phyloP scores from a whole-genome alignment of 2,329 filamentous ascomycete genomes.

The Fusarium torreyae region DNA sequence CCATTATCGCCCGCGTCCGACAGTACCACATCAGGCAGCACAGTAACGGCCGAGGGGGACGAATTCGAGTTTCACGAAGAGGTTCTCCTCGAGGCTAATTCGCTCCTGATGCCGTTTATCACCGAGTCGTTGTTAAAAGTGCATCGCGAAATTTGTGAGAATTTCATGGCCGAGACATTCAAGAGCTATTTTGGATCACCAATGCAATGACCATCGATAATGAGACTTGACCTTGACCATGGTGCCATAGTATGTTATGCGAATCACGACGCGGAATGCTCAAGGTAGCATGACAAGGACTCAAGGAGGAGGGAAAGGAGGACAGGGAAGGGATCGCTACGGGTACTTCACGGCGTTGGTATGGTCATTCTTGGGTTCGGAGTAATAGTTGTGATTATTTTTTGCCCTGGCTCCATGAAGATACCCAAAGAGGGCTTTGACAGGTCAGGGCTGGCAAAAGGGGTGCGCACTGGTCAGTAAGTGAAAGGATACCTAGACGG shows the following conservation, averaged over 20 bases:
- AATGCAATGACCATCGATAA: constrained; percentile 7
- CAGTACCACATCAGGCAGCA: constrained; percentile 49
- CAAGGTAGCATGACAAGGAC: background rate
- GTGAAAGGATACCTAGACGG: constrained; percentile 10
- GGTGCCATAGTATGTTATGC: background rate
- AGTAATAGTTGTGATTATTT: constrained; percentile 7
- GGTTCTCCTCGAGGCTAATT: constrained; percentile 53
- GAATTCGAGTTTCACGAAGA: constrained; percentile 55
- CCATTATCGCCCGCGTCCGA: constrained; percentile 47
- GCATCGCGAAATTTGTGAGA: constrained; percentile 52
- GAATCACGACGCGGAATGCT: background rate
- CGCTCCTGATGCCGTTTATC: constrained; percentile 56
- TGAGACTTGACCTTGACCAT: background rate
- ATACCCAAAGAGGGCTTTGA: constrained; percentile 22
- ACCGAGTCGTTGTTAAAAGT: constrained; percentile 49
- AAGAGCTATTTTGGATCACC: constrained; percentile 45
- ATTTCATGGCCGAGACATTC: constrained; percentile 52
- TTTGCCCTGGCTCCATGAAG: constrained; percentile 6
- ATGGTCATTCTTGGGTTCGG: constrained; percentile 26
- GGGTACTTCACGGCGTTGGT: constrained; percentile 35
- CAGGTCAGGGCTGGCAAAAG: background rate
- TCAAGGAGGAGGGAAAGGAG: background rate
- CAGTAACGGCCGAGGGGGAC: constrained; percentile 46
- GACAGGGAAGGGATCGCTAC: constrained; percentile 1
- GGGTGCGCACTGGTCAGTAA: background rate